Evolutionary conservation across 129 eudicot species (phyloP).

Genomic region (Gnaphalium uliginosum): DNA sequence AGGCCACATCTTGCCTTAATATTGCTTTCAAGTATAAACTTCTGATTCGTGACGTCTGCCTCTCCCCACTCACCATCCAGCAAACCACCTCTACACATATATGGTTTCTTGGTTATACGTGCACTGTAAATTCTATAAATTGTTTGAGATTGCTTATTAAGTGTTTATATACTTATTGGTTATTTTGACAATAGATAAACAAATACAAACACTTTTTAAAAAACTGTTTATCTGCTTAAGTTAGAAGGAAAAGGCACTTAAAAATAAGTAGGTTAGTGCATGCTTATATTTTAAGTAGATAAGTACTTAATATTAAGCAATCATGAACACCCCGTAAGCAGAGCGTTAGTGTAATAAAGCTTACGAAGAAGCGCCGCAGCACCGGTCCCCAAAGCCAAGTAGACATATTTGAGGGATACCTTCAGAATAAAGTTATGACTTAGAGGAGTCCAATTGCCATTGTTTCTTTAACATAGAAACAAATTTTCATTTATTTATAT

Average conservation of each 20-base stretch:
- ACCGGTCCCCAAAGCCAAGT: constrained; percentile 70
- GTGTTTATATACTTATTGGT: neutral
- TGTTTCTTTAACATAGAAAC: too few species aligned
- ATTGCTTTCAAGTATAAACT: constrained; percentile 63
- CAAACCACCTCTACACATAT: constrained; percentile 63
- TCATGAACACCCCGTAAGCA: neutral
- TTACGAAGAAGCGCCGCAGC: constrained; percentile 64
- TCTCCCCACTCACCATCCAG: constrained; percentile 88
- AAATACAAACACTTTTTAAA: neutral
- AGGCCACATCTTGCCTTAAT: constrained; percentile 72
- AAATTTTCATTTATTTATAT: too few species aligned
- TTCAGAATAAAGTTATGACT: constrained; percentile 6
- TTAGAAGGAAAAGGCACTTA: too few species aligned
- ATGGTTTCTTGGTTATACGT: neutral
- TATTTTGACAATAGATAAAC: neutral
- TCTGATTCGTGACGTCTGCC: constrained; percentile 77
- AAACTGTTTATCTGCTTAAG: neutral
- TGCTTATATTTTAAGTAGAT: too few species aligned
- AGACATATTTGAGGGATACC: constrained; percentile 68
- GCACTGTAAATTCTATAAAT: neutral
- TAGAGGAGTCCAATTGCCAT: neutral
- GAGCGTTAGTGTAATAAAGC: constrained; percentile 4
- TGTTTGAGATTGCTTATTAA: too few species aligned
- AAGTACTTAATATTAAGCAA: neutral
- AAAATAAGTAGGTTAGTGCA: neutral